Evolutionary conservation across 257 asterid species (phyloP).

Genomic region (Solanum ossicruentum): DNA sequence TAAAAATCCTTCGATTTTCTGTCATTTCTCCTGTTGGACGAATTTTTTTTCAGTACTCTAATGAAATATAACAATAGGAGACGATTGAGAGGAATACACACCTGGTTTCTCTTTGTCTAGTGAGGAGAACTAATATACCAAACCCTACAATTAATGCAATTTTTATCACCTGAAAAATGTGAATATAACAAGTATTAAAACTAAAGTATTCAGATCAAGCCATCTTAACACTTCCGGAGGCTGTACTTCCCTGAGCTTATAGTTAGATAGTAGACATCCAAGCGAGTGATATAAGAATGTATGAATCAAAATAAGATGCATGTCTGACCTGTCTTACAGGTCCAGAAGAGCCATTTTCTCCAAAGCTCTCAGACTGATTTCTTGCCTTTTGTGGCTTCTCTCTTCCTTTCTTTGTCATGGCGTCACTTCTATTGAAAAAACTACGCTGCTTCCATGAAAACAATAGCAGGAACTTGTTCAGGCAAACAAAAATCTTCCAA

Average conservation of each 20-base stretch:
- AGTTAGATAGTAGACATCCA: neutral
- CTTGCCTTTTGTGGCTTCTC: constrained; percentile 3
- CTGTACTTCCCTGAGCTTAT: neutral
- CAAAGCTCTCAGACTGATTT: constrained; percentile 28
- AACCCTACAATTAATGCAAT: constrained; percentile 59
- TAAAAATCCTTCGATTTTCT: neutral
- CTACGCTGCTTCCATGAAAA: constrained; percentile 5
- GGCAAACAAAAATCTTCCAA: neutral
- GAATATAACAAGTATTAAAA: neutral
- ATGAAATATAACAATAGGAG: neutral
- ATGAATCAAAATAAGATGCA: neutral
- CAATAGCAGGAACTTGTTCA: neutral
- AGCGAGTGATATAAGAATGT: neutral
- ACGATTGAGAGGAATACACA: neutral
- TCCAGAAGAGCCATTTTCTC: constrained; percentile 39
- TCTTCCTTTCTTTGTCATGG: constrained; percentile 10
- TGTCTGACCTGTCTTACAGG: constrained; percentile 49
- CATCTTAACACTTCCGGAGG: neutral
- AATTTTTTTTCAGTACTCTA: neutral
- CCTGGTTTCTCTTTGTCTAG: constrained; percentile 76
- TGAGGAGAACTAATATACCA: constrained; percentile 66
- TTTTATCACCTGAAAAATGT: constrained; percentile 42
- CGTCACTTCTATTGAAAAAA: constrained; percentile 18
- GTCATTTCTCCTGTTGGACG: neutral
- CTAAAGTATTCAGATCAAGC: neutral